Conservation (phyloP, 768 basidiomycete species). For the Suillus clintonianus region DNA sequence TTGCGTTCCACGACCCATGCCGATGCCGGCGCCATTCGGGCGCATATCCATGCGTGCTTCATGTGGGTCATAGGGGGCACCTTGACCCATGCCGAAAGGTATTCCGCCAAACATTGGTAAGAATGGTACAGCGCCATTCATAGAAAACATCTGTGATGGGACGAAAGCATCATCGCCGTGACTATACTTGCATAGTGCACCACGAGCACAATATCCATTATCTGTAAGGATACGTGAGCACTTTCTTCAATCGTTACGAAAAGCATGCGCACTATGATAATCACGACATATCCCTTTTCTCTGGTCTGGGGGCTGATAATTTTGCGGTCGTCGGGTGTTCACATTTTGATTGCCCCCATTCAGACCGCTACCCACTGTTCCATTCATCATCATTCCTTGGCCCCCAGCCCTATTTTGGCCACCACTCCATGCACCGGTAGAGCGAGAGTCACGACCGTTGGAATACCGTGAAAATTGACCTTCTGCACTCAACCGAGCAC, state of each 20-base stretch:
- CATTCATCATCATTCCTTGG: slow-evolving; percentile 16
- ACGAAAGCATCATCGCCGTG: slow-evolving; percentile 89
- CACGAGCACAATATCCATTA: slow-evolving; percentile 88
- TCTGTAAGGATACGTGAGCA: slow-evolving; percentile 48
- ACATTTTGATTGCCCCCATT: slow-evolving; percentile 21
- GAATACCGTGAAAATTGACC: slow-evolving; percentile 67
- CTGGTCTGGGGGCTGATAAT: slow-evolving; percentile 72
- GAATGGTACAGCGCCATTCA: slow-evolving; percentile 59
- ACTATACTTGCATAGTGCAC: slow-evolving; percentile 87
- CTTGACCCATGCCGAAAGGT: slow-evolving; percentile 53
- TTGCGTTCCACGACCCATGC: slow-evolving; percentile 34
- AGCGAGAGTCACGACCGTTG: slow-evolving; percentile 42
- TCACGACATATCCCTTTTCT: slow-evolving; percentile 84
- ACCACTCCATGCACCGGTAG: slow-evolving; percentile 45
- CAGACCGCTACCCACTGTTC: slow-evolving; percentile 26
- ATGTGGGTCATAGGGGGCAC: slow-evolving; percentile 72
- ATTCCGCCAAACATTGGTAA: slow-evolving; percentile 70
- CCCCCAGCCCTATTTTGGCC: slow-evolving; percentile 30
- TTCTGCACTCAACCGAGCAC: slow-evolving; percentile 65
- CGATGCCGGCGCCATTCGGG: slow-evolving; percentile 39
- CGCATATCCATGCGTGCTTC: slow-evolving; percentile 83
- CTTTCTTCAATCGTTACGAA: slow-evolving; percentile 5
- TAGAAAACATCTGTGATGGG: slow-evolving; percentile 66
- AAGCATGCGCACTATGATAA: slow-evolving; percentile 77
- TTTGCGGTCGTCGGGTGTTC: slow-evolving; percentile 53